Evolutionary conservation across 495 filamentous ascomycete genomes (phyloP).

Genomic region (Cladorrhinum samala): DNA sequence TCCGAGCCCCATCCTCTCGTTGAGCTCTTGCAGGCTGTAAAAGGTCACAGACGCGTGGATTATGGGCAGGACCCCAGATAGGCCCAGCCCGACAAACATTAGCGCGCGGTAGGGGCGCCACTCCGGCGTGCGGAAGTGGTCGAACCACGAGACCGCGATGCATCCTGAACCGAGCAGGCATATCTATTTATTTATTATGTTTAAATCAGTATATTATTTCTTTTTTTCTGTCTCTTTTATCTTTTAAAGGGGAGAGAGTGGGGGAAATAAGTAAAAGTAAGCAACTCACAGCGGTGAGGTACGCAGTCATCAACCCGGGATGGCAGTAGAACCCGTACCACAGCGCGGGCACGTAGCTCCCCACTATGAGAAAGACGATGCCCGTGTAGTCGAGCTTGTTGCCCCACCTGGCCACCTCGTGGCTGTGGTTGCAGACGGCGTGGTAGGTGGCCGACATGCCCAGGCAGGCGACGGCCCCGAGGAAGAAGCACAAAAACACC

Average conservation of each 20-base stretch:
- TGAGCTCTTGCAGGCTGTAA: constrained; percentile 42
- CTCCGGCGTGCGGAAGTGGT: constrained; percentile 71
- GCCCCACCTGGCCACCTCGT: constrained; percentile 38
- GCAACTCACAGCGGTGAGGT: constrained; percentile 64
- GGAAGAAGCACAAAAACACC: constrained; percentile 74
- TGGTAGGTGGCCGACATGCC: constrained; percentile 76
- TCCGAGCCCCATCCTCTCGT: constrained; percentile 68
- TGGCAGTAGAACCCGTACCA: constrained; percentile 81
- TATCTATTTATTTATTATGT: constrained; percentile 48
- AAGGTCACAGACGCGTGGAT: constrained; percentile 56
- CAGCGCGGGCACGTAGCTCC: constrained; percentile 77
- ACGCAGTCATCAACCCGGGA: constrained; percentile 54
- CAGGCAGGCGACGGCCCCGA: constrained; percentile 66
- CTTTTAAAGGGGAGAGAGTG: background rate
- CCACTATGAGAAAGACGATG: constrained; percentile 82
- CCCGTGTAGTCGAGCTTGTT: constrained; percentile 80
- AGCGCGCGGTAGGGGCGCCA: constrained; percentile 80
- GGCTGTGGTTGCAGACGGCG: constrained; percentile 38
- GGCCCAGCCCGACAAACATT: constrained; percentile 88
- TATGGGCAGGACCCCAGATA: constrained; percentile 75
- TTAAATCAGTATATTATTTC: background rate
- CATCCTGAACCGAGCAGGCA: constrained; percentile 68
- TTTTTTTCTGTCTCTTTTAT: background rate
- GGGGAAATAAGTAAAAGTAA: background rate
- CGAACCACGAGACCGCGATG: constrained; percentile 64